phyloP scores from a whole-genome alignment of 768 basidiomycete species.

The Kwoniella sp. region DNA sequence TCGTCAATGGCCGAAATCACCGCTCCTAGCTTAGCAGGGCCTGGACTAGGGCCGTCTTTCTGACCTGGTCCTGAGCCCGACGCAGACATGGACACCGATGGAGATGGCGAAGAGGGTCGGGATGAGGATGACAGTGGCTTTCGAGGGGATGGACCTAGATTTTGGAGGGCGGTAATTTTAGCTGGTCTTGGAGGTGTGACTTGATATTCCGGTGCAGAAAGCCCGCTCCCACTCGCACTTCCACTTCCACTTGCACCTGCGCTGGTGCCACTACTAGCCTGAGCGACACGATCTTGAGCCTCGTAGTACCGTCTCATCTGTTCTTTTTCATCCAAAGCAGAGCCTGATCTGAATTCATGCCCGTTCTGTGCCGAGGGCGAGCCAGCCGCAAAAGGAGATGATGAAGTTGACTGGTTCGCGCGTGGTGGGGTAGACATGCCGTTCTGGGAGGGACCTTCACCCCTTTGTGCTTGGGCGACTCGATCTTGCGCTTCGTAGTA shows the following conservation, averaged over 20 bases:
- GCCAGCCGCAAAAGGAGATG: not conserved
- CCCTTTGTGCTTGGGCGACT: conserved; percentile 12
- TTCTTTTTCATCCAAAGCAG: conserved; percentile 22
- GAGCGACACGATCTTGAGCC: conserved; percentile 23
- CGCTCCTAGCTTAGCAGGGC: not conserved
- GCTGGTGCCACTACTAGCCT: not conserved
- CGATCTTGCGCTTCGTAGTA: conserved; percentile 36
- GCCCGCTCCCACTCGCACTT: not conserved
- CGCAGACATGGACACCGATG: not conserved
- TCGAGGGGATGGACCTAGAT: not conserved
- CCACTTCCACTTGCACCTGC: not conserved
- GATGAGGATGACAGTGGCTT: not conserved
- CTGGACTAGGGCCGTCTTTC: too few relatives aligned
- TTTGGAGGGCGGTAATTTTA: not conserved
- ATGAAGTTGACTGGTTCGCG: not conserved
- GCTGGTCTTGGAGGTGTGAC: not conserved
- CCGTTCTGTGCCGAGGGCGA: too few relatives aligned
- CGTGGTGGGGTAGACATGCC: not conserved
- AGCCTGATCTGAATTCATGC: not conserved
- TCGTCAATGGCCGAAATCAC: conserved; percentile 18
- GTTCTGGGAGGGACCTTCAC: not conserved
- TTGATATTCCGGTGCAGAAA: not conserved
- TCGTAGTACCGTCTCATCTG: conserved; percentile 30
- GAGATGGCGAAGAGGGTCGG: not conserved
- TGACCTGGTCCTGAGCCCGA: not conserved